A percentile compares a stretch with the other conserved stretches of the same genome.
Evolutionary conservation across 129 eudicot species (phyloP).

Genomic region (Oenanthe sinensis): DNA sequence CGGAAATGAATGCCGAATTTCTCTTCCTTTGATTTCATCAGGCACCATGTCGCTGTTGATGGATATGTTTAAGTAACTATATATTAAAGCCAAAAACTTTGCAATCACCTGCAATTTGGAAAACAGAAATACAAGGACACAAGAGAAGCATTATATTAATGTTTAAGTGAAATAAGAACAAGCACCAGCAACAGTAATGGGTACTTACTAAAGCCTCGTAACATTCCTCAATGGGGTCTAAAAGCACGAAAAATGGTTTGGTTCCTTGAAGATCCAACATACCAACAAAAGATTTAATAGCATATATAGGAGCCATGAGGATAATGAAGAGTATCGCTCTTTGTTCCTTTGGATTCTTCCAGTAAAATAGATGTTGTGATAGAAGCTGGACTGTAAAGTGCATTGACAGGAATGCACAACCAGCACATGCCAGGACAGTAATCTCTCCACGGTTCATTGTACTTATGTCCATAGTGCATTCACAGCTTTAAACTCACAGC

Average conservation of each 20-base stretch:
- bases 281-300: conserved; percentile 62
- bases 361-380: conserved; percentile 82
- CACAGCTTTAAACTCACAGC: background rate
- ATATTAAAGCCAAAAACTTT: conserved; percentile 60
- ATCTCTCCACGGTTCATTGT: conserved; percentile 55
- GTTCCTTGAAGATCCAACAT: conserved; percentile 52
- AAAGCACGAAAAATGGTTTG: conserved; percentile 46
- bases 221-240: conserved; percentile 65
- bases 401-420: conserved; percentile 46
- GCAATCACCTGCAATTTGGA: conserved; percentile 61
- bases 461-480: conserved; percentile 43
- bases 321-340: conserved; percentile 61
- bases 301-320: conserved; percentile 70
- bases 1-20: conserved; percentile 76
- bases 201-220: conserved; percentile 73
- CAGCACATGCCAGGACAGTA: conserved; percentile 55
- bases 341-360: conserved; percentile 95
- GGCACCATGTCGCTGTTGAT: conserved; percentile 57
- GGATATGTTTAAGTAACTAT: conserved; percentile 59
- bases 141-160: background rate
- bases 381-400: conserved; percentile 69
- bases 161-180: background rate
- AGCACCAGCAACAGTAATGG: background rate
- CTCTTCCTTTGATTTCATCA: conserved; percentile 91
- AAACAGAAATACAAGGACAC: background rate